Evolutionary conservation across 139 green algal genomes (phyloP), one percentile per base, ranked within the genome.

Genomic region (Micractinium conductrix): DNA sequence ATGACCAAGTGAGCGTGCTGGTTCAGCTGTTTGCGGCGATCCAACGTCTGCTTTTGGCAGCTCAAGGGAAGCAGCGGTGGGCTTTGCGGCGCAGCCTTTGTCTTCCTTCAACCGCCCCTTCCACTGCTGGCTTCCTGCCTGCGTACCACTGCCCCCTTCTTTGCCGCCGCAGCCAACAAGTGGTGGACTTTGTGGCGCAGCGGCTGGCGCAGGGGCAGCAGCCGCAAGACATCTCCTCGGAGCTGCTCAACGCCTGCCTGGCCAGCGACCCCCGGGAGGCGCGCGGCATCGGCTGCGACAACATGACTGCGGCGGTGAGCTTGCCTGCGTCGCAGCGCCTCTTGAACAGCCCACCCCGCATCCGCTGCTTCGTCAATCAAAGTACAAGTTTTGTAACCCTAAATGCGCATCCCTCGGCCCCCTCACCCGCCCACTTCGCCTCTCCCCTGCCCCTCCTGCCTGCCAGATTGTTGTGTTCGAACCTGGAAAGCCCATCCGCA

Each of bases 261-360:
- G 94, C 96, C 24, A 84, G 84, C 50, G 93, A 98, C 88, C 95
- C 96, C 5, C 94, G 94, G 80, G 91, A 96, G 71, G 93, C 93
- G 0, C 91, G 91, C 70, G 96, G 95, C 53, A 89, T 98, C 26
- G 96, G 96, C 43, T 99, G 96, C 83, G 97, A 99, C 91, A 99
- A 99, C 85, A 96, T 97, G 92, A 96, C 89, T 5, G 87, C 85
- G 12, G 85, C 88, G 37, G 88, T 97, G 17, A 85, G 95, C 28
- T 26, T 86, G 48, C 86, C 95, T 65, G 55, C 4, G 55, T 65
- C 14, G 48, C 48, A 58, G 19, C 8, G 5, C 53, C 53, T 62
- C 53, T 14, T 9, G n/a, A n/a, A n/a, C n/a, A n/a, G n/a, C n/a
- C n/a, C n/a, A n/a, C n/a, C n/a, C n/a, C n/a, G n/a, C n/a, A n/a